Conservation (phyloP, 202 grass and related monocot species). For the Digitaria exilis region DNA sequence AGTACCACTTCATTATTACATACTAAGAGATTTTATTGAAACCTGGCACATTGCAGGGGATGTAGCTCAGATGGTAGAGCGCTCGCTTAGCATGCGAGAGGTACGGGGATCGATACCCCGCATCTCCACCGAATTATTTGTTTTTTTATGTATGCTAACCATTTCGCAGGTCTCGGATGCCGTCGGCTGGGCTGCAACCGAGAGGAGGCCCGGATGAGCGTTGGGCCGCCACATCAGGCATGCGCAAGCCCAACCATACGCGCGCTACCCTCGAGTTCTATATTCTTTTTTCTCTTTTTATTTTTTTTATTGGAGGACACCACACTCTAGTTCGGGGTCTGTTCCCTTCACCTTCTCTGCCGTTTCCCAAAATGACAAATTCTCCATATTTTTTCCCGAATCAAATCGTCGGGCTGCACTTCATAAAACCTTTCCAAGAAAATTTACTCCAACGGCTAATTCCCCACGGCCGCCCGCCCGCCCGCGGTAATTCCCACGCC, state of each 20-base stretch:
- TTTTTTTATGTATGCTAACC: too few relatives aligned
- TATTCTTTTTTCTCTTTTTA: too few relatives aligned
- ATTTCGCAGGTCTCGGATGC: too few relatives aligned
- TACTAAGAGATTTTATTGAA: too few relatives aligned
- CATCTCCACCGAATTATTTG: too few relatives aligned
- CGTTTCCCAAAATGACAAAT: background rate
- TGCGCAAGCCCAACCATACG: background rate
- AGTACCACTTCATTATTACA: too few relatives aligned
- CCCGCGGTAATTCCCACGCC: background rate
- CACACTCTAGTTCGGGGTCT: background rate
- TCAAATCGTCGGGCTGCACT: background rate
- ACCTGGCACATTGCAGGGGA: too few relatives aligned
- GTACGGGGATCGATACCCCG: too few relatives aligned
- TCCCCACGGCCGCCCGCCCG: too few relatives aligned
- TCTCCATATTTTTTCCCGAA: background rate
- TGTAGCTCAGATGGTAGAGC: too few relatives aligned
- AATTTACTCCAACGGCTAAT: slow-evolving; percentile 19
- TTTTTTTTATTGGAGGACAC: background rate
- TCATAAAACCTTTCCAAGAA: background rate
- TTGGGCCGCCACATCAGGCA: background rate
- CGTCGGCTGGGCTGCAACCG: too few relatives aligned
- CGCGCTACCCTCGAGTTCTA: background rate
- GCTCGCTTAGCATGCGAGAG: too few relatives aligned
- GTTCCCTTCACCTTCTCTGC: background rate
- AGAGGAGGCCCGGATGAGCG: background rate